Percentiles rank a stretch among this genome's conserved stretches.
Evolutionary conservation across 257 asterid species (phyloP).

Genomic region (Solanum acaule): DNA sequence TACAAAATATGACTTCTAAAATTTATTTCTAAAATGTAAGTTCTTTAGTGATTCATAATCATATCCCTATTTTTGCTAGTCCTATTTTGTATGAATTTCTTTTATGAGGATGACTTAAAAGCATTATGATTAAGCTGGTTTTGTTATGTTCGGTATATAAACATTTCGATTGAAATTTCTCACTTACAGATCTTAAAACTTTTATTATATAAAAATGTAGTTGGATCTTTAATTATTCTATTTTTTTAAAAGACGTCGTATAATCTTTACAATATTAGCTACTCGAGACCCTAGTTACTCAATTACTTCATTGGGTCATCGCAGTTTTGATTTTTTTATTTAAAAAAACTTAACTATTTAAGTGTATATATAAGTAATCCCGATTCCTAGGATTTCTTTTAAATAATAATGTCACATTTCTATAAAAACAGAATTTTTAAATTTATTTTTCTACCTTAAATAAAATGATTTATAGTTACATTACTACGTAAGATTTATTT

Average conservation of each 20-base stretch:
- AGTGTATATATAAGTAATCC: too few species aligned
- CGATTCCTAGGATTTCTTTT: too few species aligned
- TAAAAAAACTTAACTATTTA: too few species aligned
- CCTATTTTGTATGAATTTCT: neutral
- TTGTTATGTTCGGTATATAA: neutral
- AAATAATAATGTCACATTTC: too few species aligned
- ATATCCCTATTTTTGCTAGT: neutral
- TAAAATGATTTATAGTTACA: too few species aligned
- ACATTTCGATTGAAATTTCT: neutral
- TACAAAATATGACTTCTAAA: neutral
- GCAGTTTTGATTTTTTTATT: neutral
- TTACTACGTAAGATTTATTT: too few species aligned
- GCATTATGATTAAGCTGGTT: neutral
- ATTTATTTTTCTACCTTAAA: too few species aligned
- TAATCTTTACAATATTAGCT: neutral
- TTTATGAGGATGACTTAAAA: neutral
- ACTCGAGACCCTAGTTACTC: neutral
- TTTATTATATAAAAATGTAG: neutral
- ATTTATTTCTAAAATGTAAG: neutral
- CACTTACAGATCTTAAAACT: neutral
- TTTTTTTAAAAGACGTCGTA: neutral
- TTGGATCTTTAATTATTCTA: neutral
- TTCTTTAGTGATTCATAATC: neutral
- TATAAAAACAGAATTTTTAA: too few species aligned
- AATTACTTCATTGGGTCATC: neutral